phyloP scores from a whole-genome alignment of 2,329 filamentous ascomycete genomes.

The Aspergillus terreus region DNA sequence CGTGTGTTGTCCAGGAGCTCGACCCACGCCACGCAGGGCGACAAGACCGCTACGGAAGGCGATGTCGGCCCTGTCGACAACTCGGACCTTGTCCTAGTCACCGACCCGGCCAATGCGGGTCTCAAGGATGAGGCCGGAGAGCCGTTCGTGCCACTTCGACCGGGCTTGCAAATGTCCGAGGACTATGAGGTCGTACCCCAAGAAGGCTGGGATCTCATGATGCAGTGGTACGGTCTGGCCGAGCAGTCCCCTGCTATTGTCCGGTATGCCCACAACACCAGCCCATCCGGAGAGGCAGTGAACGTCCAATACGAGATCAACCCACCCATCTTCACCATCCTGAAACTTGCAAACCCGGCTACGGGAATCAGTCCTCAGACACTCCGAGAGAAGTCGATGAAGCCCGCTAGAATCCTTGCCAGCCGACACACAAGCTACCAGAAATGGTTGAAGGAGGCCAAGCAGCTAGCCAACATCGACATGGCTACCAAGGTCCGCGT shows the following conservation, averaged over 20 bases:
- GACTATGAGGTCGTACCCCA: slow-evolving; percentile 74
- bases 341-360: slow-evolving; percentile 66
- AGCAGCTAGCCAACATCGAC: slow-evolving; percentile 65
- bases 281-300: slow-evolving; percentile 53
- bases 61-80: slow-evolving; percentile 83
- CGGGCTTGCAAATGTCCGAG: slow-evolving; percentile 60
- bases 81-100: slow-evolving; percentile 68
- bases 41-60: slow-evolving; percentile 59
- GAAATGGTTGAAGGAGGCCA: slow-evolving; percentile 72
- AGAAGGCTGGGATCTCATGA: slow-evolving; percentile 75
- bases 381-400: slow-evolving; percentile 58
- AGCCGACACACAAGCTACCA: slow-evolving; percentile 68
- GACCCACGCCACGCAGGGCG: slow-evolving; percentile 52
- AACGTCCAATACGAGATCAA: slow-evolving; percentile 80
- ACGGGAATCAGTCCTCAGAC: slow-evolving; percentile 56
- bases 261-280: slow-evolving; percentile 73
- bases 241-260: slow-evolving; percentile 67
- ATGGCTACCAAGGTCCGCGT: slow-evolving; percentile 70
- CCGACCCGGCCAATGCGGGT: slow-evolving; percentile 34
- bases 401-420: slow-evolving; percentile 64
- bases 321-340: slow-evolving; percentile 78
- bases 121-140: slow-evolving; percentile 47
- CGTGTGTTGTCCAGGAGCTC: slow-evolving; percentile 65
- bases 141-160: slow-evolving; percentile 68
- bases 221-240: slow-evolving; percentile 76